Evolutionary conservation across 495 filamentous ascomycete genomes (phyloP), one percentile per base, ranked within the genome.

Genomic region (Lophiostoma macrostomum): DNA sequence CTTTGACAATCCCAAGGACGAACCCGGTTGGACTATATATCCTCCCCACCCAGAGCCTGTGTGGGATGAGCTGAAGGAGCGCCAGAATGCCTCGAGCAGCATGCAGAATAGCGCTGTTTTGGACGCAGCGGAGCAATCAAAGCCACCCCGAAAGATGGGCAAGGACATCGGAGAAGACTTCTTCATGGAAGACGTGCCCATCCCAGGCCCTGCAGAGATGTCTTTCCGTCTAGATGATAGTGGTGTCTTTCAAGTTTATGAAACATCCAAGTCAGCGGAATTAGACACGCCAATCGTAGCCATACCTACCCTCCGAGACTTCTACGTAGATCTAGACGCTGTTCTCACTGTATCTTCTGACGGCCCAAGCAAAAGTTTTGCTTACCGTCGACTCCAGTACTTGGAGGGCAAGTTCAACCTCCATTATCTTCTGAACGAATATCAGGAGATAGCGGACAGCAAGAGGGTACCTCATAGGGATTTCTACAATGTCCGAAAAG

Each of bases 401-500:
- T 73, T 98, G 4, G 93, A 97, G 69, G 89, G 90, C 48, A 96
- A 95, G 64, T 97, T 94, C 72, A 95, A 96, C 65, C 77, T 98
- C 8, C 95, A 98, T 63, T 77, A 82, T 11, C 77, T 98, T 3
- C 71, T 96, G 52, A 96, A 97, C 69, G 91, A 95, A 61, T 95
- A 97, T 60, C 90, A 97, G 69, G 93, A 98, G 69, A 90, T 93
- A 56, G 91, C 93, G 43, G 94, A 97, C 76, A 95, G 87, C 71
- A 98, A 98, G 71, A 88, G 82, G 64, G 94, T 97, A 8, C 93
- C 93, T 22, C 93, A 98, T 68, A 80, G 93, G 72, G 93, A 98
- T 69, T 98, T 98, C 64, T 98, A 98, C 73, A 98, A 98, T 64
- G 93, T 98, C 41, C 79, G 93, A 54, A 98, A 98, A 69, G 94